A percentile compares a stretch with the other conserved stretches of the same genome.
Evolutionary conservation across 495 filamentous ascomycete genomes (phyloP).

Genomic region (Staphylotrichum longicolle): DNA sequence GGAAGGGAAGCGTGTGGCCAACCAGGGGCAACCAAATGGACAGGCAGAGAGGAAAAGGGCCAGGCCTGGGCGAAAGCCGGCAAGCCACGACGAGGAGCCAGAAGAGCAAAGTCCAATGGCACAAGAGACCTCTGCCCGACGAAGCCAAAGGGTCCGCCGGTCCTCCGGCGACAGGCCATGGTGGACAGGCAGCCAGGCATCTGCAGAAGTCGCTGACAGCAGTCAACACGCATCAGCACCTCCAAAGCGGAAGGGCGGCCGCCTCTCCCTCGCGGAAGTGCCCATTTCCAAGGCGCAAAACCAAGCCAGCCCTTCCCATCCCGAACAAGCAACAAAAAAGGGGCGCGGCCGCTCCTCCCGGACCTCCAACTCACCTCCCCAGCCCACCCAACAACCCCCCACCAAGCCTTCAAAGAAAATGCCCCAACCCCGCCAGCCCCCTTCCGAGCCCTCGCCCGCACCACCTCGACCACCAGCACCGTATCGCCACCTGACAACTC

Average conservation of each 20-base stretch:
- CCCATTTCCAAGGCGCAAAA: conserved; percentile 30
- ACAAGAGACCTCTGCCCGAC: conserved; percentile 12
- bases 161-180: conserved; percentile 19
- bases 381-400: neutral
- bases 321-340: conserved; percentile 18
- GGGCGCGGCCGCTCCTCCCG: conserved; percentile 1
- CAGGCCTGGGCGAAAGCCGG: neutral
- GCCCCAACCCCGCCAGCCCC: conserved; percentile 17
- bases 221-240: conserved; percentile 2
- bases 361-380: conserved; percentile 1
- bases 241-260: conserved; percentile 19
- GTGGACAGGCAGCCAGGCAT: conserved; percentile 13
- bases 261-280: conserved; percentile 27
- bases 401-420: neutral
- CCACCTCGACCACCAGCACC: neutral
- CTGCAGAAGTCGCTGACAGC: neutral
- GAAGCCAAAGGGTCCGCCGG: conserved; percentile 23
- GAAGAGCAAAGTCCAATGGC: neutral
- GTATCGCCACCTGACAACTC: conserved; percentile 43
- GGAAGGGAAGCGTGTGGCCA: neutral
- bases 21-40: neutral
- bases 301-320: conserved; percentile 1
- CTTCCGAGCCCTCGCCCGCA: neutral
- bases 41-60: neutral
- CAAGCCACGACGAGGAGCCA: neutral